Evolutionary conservation across 1,284 basidiomycete genomes (phyloP), one percentile per base, ranked within the genome.

Genomic region (Pseudozyma pruni): DNA sequence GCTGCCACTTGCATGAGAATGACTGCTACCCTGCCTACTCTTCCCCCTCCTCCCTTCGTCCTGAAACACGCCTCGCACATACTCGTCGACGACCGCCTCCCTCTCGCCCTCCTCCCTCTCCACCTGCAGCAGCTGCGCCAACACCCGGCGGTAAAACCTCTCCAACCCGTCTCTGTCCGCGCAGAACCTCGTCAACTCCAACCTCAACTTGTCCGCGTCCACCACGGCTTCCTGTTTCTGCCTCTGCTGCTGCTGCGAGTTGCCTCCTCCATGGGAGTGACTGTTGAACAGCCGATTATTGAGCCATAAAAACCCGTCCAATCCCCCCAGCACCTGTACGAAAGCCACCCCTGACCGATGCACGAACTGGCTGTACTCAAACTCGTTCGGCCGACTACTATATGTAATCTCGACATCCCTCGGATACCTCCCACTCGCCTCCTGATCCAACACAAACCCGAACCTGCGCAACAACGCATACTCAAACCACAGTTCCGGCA

Each of bases 401-500:
- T 81, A 82, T 13, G 59, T 61, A 25, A 81, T 66, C 43, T 78
- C 70, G 4, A 80, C 60, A 19, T 78, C 61, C 33, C 45, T 41
- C 0, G 72, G 72, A 50, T 79, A 82, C 14, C 73, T 38, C 1
- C 41, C 34, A 16, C 58, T 52, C 10, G 81, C 79, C 53, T 82
- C 81, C 49, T 81, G 80, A 49, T 82, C 81, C 23, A 82, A 59
- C 29, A 82, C 74, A 35, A 82, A 82, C 8, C 80, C 78, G 23
- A 72, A 81, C 37, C 56, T 52, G 13, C 80, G 51, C 48, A 82
- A 48, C 22, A 82, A 57, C 11, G 77, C 73, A 22, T 72, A 77
- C 49, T 82, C 78, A 44, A 82, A 81, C 57, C 75, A 79, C 41
- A 74, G 61, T 39, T 76, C 70, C 1, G 56, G 56, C 23, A 75